phyloP scores from a whole-genome alignment of 257 asterid genomes.

The Misopates orontium region DNA sequence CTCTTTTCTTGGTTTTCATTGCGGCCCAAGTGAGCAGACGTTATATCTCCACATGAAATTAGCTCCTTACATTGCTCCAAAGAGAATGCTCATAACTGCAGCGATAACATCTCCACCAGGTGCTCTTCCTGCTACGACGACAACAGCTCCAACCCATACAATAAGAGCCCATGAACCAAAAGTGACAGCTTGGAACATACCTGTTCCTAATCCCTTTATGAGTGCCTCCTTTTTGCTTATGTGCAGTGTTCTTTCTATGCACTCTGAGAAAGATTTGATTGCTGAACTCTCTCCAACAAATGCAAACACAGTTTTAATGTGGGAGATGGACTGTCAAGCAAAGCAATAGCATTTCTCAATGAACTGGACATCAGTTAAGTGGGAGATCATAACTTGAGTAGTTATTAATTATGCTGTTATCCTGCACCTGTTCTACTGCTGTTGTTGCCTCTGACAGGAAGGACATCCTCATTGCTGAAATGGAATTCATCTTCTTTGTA shows the following conservation, averaged over 20 bases:
- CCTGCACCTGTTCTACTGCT: constrained; percentile 75
- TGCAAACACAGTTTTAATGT: constrained; percentile 80
- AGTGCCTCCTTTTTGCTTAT: constrained; percentile 63
- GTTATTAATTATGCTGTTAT: not conserved
- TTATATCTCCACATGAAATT: not conserved
- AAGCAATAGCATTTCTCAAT: constrained; percentile 16
- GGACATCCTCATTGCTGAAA: constrained; percentile 58
- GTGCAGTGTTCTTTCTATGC: constrained; percentile 54
- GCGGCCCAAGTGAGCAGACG: not conserved
- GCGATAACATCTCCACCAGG: constrained; percentile 81
- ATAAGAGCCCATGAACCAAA: constrained; percentile 83
- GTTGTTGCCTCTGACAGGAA: constrained; percentile 73
- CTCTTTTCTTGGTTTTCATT: not conserved
- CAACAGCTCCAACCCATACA: constrained; percentile 84
- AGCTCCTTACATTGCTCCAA: constrained; percentile 81
- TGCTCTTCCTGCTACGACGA: constrained; percentile 60
- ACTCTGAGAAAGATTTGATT: constrained; percentile 49
- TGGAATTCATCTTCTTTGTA: constrained; percentile 63
- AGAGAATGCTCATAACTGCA: constrained; percentile 88
- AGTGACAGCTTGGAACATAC: constrained; percentile 76
- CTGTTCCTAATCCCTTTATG: constrained; percentile 77
- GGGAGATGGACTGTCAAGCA: constrained; percentile 66
- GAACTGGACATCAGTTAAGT: not conserved
- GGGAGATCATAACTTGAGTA: not conserved
- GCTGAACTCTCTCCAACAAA: constrained; percentile 78